These are phyloP conservation scores for Luffa aegyptiaca DNA, from an alignment of 306 rosid genomes.

Conservation along the genomic window DNA sequence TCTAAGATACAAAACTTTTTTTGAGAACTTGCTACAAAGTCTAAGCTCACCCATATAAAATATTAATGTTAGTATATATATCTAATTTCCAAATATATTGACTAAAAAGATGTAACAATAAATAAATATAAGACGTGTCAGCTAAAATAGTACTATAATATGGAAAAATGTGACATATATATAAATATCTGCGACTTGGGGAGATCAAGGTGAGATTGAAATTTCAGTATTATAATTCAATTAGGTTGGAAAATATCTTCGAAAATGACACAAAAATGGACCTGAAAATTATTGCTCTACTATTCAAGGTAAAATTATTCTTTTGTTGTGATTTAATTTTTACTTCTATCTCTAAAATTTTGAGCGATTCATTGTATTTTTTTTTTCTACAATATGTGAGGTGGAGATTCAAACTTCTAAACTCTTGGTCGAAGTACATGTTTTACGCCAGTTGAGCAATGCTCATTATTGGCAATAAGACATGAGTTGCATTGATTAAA, in stretches of 20 bases:
- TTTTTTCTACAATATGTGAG: no score
- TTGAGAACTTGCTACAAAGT: no score
- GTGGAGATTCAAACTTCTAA: no score
- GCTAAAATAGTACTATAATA: not conserved
- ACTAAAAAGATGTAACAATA: not conserved
- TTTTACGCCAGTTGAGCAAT: no score
- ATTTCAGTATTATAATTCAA: not conserved
- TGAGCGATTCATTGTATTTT: no score
- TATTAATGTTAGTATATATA: not conserved
- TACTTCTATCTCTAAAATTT: no score
- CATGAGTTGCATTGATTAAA: no score
- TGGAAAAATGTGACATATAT: not conserved
- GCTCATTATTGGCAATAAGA: no score
- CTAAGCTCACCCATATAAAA: not conserved
- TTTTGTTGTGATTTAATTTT: not conserved
- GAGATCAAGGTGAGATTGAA: not conserved
- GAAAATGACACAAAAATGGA: not conserved
- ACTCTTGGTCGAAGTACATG: no score
- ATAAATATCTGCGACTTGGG: not conserved
- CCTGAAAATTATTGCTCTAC: not conserved
- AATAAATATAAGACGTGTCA: not conserved
- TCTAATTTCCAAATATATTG: not conserved
- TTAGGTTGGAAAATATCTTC: not conserved
- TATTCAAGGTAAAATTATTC: not conserved
- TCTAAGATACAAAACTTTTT: not conserved